phyloP scores from a whole-genome alignment of 495 filamentous ascomycete species.

The Xylaria longipes region DNA sequence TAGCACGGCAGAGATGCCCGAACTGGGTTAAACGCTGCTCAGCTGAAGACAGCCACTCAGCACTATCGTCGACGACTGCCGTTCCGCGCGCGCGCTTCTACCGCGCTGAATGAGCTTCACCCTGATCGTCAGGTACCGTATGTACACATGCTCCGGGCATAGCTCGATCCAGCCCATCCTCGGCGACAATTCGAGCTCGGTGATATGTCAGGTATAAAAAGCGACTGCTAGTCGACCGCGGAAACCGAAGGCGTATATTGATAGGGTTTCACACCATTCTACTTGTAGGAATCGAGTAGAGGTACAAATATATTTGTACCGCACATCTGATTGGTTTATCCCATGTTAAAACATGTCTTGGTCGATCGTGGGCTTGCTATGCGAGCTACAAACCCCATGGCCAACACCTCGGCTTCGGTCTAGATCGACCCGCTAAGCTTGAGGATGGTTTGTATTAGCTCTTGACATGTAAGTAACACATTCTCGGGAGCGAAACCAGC shows the following conservation, averaged over 20 bases:
- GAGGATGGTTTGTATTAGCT: neutral
- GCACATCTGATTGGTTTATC: neutral
- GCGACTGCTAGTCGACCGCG: neutral
- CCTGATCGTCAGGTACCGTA: neutral
- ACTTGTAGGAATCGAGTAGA: slow-evolving; percentile 4
- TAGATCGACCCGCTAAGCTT: neutral
- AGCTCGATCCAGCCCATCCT: neutral
- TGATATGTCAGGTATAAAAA: neutral
- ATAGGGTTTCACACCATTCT: neutral
- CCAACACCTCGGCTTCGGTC: neutral
- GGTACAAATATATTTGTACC: neutral
- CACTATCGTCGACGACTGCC: neutral
- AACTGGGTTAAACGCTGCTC: neutral
- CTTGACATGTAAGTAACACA: neutral
- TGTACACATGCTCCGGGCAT: neutral
- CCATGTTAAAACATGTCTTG: no score
- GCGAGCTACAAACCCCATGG: neutral
- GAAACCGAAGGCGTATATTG: neutral
- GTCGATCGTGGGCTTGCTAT: neutral
- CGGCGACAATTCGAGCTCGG: neutral
- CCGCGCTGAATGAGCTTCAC: neutral
- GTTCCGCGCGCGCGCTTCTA: slow-evolving; percentile 7
- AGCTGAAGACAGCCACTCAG: neutral
- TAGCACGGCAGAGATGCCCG: neutral
- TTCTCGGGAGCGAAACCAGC: neutral